Evolutionary conservation across 129 eudicot genomes (phyloP).

Genomic region (Silybum marianum): DNA sequence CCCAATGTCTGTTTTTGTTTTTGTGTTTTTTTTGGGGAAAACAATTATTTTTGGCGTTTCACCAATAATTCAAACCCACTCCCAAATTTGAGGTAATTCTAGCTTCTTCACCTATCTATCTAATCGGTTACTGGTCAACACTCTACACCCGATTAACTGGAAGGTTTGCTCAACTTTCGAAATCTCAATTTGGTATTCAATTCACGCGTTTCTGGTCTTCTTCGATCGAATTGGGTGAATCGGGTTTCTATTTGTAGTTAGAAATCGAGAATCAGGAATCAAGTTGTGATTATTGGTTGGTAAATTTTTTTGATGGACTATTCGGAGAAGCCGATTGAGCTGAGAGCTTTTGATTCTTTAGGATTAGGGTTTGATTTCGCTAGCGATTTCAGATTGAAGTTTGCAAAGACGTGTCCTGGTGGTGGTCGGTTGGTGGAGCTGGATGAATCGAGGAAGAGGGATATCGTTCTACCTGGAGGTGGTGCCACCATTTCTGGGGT

Average conservation of each 20-base stretch:
- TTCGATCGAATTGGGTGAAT: slow-evolving; percentile 10
- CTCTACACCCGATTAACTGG: slow-evolving; percentile 14
- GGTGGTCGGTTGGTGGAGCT: slow-evolving; percentile 60
- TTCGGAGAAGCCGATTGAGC: slow-evolving; percentile 52
- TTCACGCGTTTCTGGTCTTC: slow-evolving; percentile 31
- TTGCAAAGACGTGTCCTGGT: slow-evolving; percentile 57
- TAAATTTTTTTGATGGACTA: slow-evolving; percentile 22
- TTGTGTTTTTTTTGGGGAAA: background rate
- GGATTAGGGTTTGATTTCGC: slow-evolving; percentile 95
- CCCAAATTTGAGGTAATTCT: slow-evolving; percentile 7
- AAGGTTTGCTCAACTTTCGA: background rate
- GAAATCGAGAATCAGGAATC: background rate
- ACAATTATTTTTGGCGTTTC: background rate
- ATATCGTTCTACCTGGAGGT: slow-evolving; percentile 63
- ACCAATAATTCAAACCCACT: slow-evolving; percentile 24
- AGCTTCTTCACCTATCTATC: background rate
- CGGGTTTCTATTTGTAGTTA: background rate
- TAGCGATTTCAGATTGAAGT: slow-evolving; percentile 84
- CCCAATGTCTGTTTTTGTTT: background rate
- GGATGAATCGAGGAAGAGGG: slow-evolving; percentile 41
- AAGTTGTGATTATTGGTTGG: background rate
- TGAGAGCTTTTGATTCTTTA: slow-evolving; percentile 60
- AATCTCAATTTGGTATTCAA: slow-evolving; percentile 9
- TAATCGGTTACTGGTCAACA: slow-evolving; percentile 31
- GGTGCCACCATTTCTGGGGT: slow-evolving; percentile 60